These are phyloP conservation scores for Hypoxylon fuscum DNA, from an alignment of 495 filamentous ascomycete species.

Conservation along the genomic window DNA sequence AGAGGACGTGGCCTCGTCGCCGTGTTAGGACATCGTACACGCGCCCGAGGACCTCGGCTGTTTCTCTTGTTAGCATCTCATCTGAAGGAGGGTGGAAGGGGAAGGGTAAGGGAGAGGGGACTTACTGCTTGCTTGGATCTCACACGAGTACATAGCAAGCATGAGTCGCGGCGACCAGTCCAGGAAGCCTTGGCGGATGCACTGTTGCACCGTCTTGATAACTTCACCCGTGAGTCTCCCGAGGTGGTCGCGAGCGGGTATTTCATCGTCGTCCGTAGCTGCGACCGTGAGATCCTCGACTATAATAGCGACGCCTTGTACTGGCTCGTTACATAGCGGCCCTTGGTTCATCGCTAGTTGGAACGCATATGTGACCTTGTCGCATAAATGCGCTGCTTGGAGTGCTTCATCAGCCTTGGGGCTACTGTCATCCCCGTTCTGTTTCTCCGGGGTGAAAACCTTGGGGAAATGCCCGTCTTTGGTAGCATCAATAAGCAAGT, in stretches of 20 bases:
- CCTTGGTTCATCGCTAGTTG: constrained; percentile 91
- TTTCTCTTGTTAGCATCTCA: constrained; percentile 20
- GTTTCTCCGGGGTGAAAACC: constrained; percentile 66
- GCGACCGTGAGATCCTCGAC: constrained; percentile 78
- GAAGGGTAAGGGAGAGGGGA: constrained; percentile 16
- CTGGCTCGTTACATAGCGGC: constrained; percentile 90
- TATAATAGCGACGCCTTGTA: constrained; percentile 93
- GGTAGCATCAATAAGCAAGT: constrained; percentile 88
- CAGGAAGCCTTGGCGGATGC: constrained; percentile 87
- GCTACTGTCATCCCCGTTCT: constrained; percentile 34
- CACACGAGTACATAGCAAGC: constrained; percentile 97
- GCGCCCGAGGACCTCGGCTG: constrained; percentile 90
- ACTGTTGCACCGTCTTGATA: constrained; percentile 84
- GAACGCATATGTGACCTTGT: constrained; percentile 92
- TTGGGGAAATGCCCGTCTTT: constrained; percentile 74
- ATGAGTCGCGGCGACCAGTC: constrained; percentile 95
- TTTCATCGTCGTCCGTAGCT: constrained; percentile 63
- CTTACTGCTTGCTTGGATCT: constrained; percentile 94
- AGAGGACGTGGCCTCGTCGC: constrained; percentile 86
- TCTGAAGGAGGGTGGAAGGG: not conserved
- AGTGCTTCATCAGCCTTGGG: constrained; percentile 60
- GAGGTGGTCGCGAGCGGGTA: constrained; percentile 70
- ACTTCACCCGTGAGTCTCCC: constrained; percentile 89
- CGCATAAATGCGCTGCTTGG: constrained; percentile 77
- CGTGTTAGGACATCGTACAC: constrained; percentile 94